Evolutionary conservation across 1,139 yeast species (phyloP).

Genomic region (Kodamaea sp.): DNA sequence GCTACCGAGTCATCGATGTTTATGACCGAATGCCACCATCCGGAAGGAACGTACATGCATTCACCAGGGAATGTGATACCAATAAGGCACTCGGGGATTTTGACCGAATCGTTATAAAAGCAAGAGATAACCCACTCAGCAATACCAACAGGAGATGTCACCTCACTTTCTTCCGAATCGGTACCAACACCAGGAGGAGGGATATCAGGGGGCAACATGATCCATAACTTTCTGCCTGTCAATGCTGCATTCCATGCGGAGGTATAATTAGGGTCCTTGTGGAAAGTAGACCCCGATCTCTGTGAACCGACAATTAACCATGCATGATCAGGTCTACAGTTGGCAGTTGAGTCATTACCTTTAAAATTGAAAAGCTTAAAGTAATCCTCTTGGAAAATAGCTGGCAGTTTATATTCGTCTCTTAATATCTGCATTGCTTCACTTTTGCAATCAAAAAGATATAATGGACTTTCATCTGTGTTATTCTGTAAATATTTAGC

Average conservation of each 20-base stretch:
- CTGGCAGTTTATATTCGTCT: slow-evolving; percentile 54
- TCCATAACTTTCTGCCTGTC: slow-evolving; percentile 77
- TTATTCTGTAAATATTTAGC: slow-evolving; percentile 58
- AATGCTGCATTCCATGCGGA: slow-evolving; percentile 87
- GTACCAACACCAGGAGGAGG: slow-evolving; percentile 87
- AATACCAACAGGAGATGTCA: slow-evolving; percentile 84
- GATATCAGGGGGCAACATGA: slow-evolving; percentile 75
- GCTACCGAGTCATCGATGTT: slow-evolving; percentile 78
- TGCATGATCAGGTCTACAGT: slow-evolving; percentile 80
- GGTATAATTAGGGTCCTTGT: slow-evolving; percentile 88
- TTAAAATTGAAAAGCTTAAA: slow-evolving; percentile 44
- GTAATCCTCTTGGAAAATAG: slow-evolving; percentile 49
- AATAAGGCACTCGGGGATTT: slow-evolving; percentile 51
- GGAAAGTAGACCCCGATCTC: slow-evolving; percentile 84
- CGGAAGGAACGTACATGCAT: slow-evolving; percentile 83
- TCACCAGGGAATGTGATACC: slow-evolving; percentile 82
- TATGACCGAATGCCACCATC: slow-evolving; percentile 95
- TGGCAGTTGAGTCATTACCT: slow-evolving; percentile 14
- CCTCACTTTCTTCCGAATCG: slow-evolving; percentile 76
- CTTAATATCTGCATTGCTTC: slow-evolving; percentile 57
- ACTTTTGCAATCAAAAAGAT: slow-evolving; percentile 77
- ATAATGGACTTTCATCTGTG: slow-evolving; percentile 77
- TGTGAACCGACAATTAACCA: slow-evolving; percentile 86
- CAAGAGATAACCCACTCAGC: slow-evolving; percentile 90
- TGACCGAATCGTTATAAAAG: slow-evolving; percentile 60